phyloP scores from a whole-genome alignment of 768 basidiomycete species.

The Coprinopsis sp. region DNA sequence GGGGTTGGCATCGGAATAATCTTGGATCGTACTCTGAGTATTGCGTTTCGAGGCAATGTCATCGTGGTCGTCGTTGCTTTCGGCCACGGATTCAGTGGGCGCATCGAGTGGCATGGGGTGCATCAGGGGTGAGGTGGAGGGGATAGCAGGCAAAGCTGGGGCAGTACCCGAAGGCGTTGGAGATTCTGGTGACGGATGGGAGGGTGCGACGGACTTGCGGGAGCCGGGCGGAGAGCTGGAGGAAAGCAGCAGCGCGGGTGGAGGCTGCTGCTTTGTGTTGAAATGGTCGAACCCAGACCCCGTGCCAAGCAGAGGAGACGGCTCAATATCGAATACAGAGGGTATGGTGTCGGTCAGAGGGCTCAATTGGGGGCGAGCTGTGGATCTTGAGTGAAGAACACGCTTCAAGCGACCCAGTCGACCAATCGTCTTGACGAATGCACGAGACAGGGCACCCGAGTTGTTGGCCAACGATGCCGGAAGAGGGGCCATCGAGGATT shows the following conservation, averaged over 20 bases:
- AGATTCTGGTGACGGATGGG: too few species aligned
- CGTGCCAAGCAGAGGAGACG: conserved; percentile 30
- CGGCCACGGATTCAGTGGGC: too few species aligned
- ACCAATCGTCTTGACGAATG: conserved; percentile 77
- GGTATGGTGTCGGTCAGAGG: conserved; percentile 40
- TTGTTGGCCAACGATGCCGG: conserved; percentile 46
- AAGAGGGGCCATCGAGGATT: conserved; percentile 33
- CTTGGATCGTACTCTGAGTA: background rate
- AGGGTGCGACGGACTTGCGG: background rate
- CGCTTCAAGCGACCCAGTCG: conserved; percentile 80
- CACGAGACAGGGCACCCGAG: conserved; percentile 66
- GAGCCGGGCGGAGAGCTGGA: background rate
- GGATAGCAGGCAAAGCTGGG: background rate
- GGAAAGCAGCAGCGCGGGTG: too few species aligned
- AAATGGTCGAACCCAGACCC: too few species aligned
- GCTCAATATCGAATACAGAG: conserved; percentile 69
- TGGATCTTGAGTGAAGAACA: conserved; percentile 53
- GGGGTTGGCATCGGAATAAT: background rate
- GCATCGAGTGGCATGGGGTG: too few species aligned
- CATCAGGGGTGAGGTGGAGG: conserved; percentile 22
- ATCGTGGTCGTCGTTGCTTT: too few species aligned
- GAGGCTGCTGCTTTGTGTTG: too few species aligned
- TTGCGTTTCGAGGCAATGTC: too few species aligned
- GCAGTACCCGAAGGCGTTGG: background rate
- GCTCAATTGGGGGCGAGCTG: conserved; percentile 23